Base-by-base conservation (phyloP, 495 filamentous ascomycete genomes). In the Barbatosphaeria neglecta region DNA sequence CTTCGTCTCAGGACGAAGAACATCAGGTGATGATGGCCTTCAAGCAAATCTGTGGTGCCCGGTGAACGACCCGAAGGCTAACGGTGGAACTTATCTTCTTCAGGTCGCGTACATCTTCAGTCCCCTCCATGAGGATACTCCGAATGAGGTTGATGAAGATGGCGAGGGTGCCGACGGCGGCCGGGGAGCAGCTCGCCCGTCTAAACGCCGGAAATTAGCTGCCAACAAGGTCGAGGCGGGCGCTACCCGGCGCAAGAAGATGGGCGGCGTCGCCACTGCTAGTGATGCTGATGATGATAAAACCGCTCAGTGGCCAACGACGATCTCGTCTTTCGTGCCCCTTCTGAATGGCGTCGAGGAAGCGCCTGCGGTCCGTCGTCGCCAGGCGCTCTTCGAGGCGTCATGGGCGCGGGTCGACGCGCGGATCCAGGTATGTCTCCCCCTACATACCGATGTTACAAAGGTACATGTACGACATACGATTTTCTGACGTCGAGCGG, bases 21-120 rank as follows among this genome's bases (percentile, higher is more conserved):
- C 2, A 11, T 37, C 43, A 23, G 37, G 22, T 23, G n/a, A n/a
- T 6, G 13, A n/a, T n/a, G n/a, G n/a, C n/a, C n/a, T n/a, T n/a
- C n/a, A 9, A 25, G 19, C n/a, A 43, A 15, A n/a, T n/a, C n/a
- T n/a, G n/a, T n/a, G n/a, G n/a, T n/a, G n/a, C n/a, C n/a, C n/a
- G n/a, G n/a, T n/a, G n/a, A n/a, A n/a, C n/a, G n/a, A n/a, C n/a
- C n/a, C n/a, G n/a, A n/a, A n/a, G n/a, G n/a, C n/a, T n/a, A n/a
- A n/a, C n/a, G n/a, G n/a, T n/a, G n/a, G n/a, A n/a, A n/a, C n/a
- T n/a, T n/a, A n/a, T n/a, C n/a, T n/a, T n/a, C 16, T 41, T 42
- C 49, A 90, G 84, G 75, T 72, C 27, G 79, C 83, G 44, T 89
- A 86, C 59, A 67, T 90, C 50, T 89, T 86, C 60, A 70, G 73